Percentiles rank a stretch among this genome's conserved stretches.
Evolutionary conservation across 257 asterid species (phyloP).

Genomic region (Solanum corneliomulleri): DNA sequence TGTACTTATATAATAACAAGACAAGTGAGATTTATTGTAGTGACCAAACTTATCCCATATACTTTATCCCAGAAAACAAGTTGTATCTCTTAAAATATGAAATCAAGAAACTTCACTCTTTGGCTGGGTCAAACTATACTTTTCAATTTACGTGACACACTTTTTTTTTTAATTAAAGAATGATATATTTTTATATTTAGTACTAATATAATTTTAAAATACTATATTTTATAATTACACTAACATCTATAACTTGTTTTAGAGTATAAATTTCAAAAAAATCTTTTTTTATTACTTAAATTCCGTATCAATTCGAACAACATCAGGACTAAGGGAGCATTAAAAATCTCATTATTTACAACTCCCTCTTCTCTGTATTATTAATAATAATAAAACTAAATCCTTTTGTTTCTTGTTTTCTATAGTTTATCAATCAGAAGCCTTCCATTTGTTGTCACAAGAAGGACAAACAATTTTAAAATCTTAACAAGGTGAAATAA

Average conservation of each 20-base stretch:
- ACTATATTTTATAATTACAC: not conserved
- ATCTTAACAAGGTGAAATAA: not conserved
- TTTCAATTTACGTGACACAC: too few relatives aligned
- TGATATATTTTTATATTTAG: too few relatives aligned
- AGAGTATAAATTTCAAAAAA: too few relatives aligned
- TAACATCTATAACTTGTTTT: too few relatives aligned
- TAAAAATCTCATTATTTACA: not conserved
- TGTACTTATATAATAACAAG: not conserved
- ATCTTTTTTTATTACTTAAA: not conserved
- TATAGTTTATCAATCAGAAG: not conserved
- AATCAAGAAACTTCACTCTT: not conserved
- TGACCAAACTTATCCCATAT: not conserved
- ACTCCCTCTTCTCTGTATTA: not conserved
- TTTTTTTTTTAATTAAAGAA: too few relatives aligned
- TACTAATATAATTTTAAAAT: too few relatives aligned
- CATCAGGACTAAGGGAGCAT: not conserved
- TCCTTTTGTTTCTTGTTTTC: not conserved
- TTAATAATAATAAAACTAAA: not conserved
- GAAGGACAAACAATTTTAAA: not conserved
- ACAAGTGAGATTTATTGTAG: not conserved
- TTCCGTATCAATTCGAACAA: not conserved
- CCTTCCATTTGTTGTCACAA: not conserved
- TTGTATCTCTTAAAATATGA: not conserved
- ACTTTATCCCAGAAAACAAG: not conserved
- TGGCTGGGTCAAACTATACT: slow-evolving; percentile 7